Conservation (phyloP, 2,329 filamentous ascomycete species). For the Hysterium pulicare region DNA sequence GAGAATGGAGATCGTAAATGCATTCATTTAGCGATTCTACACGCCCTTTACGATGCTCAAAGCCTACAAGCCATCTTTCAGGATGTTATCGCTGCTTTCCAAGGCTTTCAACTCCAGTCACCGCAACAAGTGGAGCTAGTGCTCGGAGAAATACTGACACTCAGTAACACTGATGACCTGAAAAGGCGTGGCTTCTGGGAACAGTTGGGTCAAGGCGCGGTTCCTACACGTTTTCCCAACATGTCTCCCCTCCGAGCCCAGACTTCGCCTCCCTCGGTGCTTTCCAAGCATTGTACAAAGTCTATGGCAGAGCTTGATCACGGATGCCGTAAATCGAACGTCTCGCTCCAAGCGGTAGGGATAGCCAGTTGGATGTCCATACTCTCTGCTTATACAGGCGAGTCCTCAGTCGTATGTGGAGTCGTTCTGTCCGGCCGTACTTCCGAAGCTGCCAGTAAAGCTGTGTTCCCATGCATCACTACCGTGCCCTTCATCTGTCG, state of each 20-base stretch:
- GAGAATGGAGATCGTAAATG: slow-evolving; percentile 24
- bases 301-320: slow-evolving; percentile 51
- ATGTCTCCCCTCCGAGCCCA: slow-evolving; percentile 60
- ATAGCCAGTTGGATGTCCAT: slow-evolving; percentile 77
- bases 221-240: slow-evolving; percentile 70
- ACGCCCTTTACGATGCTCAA: slow-evolving; percentile 81
- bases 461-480: slow-evolving; percentile 74
- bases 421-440: slow-evolving; percentile 74
- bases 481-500: slow-evolving; percentile 71
- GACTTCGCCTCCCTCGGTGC: slow-evolving; percentile 33
- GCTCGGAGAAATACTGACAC: slow-evolving; percentile 45
- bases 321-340: slow-evolving; percentile 55
- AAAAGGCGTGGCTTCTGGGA: slow-evolving; percentile 60
- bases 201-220: slow-evolving; percentile 48
- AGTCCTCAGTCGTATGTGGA: slow-evolving; percentile 71
- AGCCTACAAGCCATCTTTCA: slow-evolving; percentile 65
- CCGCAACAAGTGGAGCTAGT: slow-evolving; percentile 40
- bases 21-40: slow-evolving; percentile 62
- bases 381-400: slow-evolving; percentile 73
- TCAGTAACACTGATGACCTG: slow-evolving; percentile 28
- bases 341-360: slow-evolving; percentile 72
- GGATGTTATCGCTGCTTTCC: slow-evolving; percentile 51
- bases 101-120: slow-evolving; percentile 17
- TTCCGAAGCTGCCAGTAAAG: slow-evolving; percentile 55
- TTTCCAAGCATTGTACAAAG: slow-evolving; percentile 37